phyloP scores from a whole-genome alignment of 1,284 basidiomycete genomes.

The Malassezia restricta region DNA sequence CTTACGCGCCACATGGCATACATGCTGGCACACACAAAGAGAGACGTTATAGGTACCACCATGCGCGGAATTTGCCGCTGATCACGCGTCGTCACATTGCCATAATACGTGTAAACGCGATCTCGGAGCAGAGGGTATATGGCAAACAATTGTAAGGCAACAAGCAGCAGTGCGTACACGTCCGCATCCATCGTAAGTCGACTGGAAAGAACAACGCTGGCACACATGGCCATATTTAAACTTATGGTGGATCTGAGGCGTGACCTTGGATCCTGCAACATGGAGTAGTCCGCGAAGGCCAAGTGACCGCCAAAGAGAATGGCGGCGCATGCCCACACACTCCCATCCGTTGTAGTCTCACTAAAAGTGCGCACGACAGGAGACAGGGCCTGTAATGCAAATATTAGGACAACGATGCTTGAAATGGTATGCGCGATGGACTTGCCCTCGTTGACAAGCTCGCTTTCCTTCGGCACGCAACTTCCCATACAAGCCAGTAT shows the following conservation, averaged over 20 bases:
- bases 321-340: conserved; percentile 81
- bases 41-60: not conserved
- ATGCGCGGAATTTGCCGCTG: conserved; percentile 3
- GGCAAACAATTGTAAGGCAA: conserved; percentile 52
- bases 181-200: conserved; percentile 68
- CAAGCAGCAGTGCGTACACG: conserved; percentile 79
- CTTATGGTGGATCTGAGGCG: conserved; percentile 62
- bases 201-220: conserved; percentile 84
- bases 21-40: not conserved
- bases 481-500: not conserved
- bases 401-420: conserved; percentile 56
- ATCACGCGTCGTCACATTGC: not conserved
- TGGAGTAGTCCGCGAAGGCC: conserved; percentile 57
- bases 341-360: conserved; percentile 86
- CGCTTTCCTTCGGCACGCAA: not conserved
- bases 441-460: not conserved
- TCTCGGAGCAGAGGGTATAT: conserved; percentile 15
- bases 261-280: conserved; percentile 3
- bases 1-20: conserved; percentile 2
- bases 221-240: conserved; percentile 86
- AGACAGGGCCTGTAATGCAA: conserved; percentile 74
- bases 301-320: conserved; percentile 57
- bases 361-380: conserved; percentile 84
- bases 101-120: conserved; percentile 2
- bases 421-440: conserved; percentile 3